A percentile compares a stretch with the other conserved stretches of the same genome.
Conservation (phyloP, 495 filamentous ascomycete genomes). For the Corynascus novoguineensis region DNA sequence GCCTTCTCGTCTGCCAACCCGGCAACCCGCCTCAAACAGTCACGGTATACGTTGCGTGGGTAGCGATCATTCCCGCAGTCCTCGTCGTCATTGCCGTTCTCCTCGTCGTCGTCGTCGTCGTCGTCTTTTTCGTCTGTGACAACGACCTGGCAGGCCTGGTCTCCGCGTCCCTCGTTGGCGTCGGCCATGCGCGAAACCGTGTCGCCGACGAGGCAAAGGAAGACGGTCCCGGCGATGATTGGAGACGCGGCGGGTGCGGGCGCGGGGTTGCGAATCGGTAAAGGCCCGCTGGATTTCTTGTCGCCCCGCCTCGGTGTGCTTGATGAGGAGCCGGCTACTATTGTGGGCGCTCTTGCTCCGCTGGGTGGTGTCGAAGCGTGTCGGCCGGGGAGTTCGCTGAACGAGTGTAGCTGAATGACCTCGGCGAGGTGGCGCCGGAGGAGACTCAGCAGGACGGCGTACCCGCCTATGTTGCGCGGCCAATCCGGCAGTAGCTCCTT, state of each 20-base stretch:
- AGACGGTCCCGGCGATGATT: background rate
- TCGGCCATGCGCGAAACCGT: background rate
- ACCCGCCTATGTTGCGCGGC: slow-evolving; percentile 28
- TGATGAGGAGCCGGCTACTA: no score
- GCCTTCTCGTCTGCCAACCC: background rate
- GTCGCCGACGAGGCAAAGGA: background rate
- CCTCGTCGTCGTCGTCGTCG: background rate
- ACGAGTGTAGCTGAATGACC: background rate
- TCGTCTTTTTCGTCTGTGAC: no score
- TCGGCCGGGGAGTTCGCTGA: no score
- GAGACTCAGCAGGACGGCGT: slow-evolving; percentile 22
- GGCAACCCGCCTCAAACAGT: background rate
- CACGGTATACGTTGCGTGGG: slow-evolving; percentile 15
- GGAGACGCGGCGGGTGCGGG: no score
- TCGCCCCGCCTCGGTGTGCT: no score
- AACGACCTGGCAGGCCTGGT: no score
- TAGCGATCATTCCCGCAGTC: background rate
- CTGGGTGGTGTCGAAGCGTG: background rate
- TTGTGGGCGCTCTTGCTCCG: no score
- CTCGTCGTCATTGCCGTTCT: background rate
- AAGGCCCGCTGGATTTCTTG: no score
- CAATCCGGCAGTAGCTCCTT: slow-evolving; percentile 28
- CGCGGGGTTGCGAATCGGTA: no score
- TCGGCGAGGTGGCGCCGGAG: slow-evolving; percentile 13
- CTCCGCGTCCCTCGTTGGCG: background rate